A percentile compares a stretch with the other conserved stretches of the same genome.
Conservation (phyloP, 2,329 filamentous ascomycete species). For the Lasiodiplodia sp. region DNA sequence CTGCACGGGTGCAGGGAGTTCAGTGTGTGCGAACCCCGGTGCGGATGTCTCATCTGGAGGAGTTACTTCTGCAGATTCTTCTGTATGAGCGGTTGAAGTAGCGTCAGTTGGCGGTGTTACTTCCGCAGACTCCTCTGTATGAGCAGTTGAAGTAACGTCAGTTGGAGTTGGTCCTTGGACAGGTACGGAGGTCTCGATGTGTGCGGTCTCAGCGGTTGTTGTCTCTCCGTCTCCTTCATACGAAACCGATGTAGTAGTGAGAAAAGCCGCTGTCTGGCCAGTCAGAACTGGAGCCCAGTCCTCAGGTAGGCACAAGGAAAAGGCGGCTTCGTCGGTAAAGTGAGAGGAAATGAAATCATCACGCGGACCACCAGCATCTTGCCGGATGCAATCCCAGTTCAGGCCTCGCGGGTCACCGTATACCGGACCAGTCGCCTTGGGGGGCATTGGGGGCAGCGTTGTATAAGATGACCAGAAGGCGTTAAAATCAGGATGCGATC, state of each 20-base stretch:
- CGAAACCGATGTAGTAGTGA: slow-evolving; percentile 9
- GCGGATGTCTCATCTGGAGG: background rate
- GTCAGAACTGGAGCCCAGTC: background rate
- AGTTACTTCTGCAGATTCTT: background rate
- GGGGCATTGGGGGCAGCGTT: background rate
- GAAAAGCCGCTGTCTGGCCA: background rate
- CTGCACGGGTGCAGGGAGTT: background rate
- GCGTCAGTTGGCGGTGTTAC: background rate
- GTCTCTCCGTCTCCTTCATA: slow-evolving; percentile 7
- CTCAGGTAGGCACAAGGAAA: background rate
- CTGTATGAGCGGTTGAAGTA: slow-evolving; percentile 11
- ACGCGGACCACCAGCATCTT: background rate
- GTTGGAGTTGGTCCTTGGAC: background rate
- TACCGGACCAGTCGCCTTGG: background rate
- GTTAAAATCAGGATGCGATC: slow-evolving; percentile 14
- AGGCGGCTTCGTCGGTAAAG: background rate
- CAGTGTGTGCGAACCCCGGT: slow-evolving; percentile 14
- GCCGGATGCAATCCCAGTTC: slow-evolving; percentile 1
- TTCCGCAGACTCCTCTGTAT: background rate
- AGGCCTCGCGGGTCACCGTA: slow-evolving; percentile 8
- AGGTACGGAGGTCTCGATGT: background rate
- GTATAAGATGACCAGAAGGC: background rate
- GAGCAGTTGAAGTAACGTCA: slow-evolving; percentile 9
- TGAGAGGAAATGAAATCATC: background rate
- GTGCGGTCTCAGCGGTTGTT: background rate